phyloP scores from a whole-genome alignment of 306 rosid genomes.

The Lathyrus aphaca region DNA sequence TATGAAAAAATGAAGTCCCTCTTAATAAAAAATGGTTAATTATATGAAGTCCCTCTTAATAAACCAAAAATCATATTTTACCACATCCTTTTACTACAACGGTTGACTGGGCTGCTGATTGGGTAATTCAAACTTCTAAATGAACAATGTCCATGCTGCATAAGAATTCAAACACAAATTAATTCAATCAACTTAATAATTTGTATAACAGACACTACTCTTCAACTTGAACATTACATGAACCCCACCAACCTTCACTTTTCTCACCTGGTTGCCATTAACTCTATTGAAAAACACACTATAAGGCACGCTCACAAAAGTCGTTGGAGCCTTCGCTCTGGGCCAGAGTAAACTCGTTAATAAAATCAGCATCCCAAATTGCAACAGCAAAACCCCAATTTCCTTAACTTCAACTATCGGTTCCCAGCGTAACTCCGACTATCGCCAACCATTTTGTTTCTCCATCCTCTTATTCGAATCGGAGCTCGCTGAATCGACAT shows the following conservation, averaged over 20 bases:
- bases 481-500: slow-evolving; percentile 26
- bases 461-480: slow-evolving; percentile 64
- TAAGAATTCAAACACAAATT: too few species aligned
- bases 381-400: slow-evolving; percentile 72
- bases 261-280: slow-evolving; percentile 73
- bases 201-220: too few species aligned
- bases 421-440: slow-evolving; percentile 88
- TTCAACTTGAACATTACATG: slow-evolving; percentile 89
- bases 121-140: too few species aligned
- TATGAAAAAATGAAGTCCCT: too few species aligned
- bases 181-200: too few species aligned
- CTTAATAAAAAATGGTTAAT: too few species aligned
- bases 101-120: too few species aligned
- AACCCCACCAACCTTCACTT: slow-evolving; percentile 95
- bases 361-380: slow-evolving; percentile 73
- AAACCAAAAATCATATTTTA: too few species aligned
- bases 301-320: slow-evolving; percentile 76
- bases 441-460: slow-evolving; percentile 74
- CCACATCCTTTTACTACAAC: too few species aligned
- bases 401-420: slow-evolving; percentile 83
- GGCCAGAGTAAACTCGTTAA: slow-evolving; percentile 84
- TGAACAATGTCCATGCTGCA: too few species aligned
- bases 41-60: too few species aligned
- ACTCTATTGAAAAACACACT: slow-evolving; percentile 85
- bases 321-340: slow-evolving; percentile 40